A percentile compares a stretch with the other conserved stretches of the same genome.
phyloP scores from a whole-genome alignment of 2,329 filamentous ascomycete species.

The Neopestalotiopsis rosae region DNA sequence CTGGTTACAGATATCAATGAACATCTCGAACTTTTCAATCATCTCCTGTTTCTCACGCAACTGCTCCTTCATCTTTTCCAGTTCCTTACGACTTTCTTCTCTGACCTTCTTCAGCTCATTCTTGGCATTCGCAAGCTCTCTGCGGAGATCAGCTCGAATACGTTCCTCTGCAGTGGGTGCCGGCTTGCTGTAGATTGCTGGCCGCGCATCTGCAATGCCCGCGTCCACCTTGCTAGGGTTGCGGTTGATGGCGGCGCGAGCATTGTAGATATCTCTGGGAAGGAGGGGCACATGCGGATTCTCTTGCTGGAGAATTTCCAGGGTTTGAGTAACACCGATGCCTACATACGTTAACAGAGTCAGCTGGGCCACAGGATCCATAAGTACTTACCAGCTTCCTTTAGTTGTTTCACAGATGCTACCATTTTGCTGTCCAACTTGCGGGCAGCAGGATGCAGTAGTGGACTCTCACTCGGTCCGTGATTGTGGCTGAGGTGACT shows the following conservation, averaged over 20 bases:
- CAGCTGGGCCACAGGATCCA: neutral
- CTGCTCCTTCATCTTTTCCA: conserved; percentile 62
- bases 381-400: conserved; percentile 64
- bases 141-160: conserved; percentile 65
- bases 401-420: conserved; percentile 68
- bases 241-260: conserved; percentile 68
- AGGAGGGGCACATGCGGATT: conserved; percentile 68
- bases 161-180: conserved; percentile 67
- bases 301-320: conserved; percentile 68
- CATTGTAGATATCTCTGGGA: conserved; percentile 71
- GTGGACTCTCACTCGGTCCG: conserved; percentile 68
- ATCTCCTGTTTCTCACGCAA: conserved; percentile 68
- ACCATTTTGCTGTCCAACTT: conserved; percentile 73
- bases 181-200: conserved; percentile 71
- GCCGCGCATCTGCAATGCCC: conserved; percentile 64
- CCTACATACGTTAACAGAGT: conserved; percentile 51
- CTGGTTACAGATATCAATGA: conserved; percentile 73
- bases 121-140: conserved; percentile 62
- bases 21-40: conserved; percentile 70
- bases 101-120: conserved; percentile 62
- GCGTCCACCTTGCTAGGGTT: conserved; percentile 67
- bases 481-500: conserved; percentile 67
- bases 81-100: conserved; percentile 61
- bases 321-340: conserved; percentile 68
- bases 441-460: conserved; percentile 69